These are phyloP conservation scores for Gryganskiella cystojenkinii DNA, from an alignment of 192 early-diverging fungal genomes.

Conservation along the genomic window DNA sequence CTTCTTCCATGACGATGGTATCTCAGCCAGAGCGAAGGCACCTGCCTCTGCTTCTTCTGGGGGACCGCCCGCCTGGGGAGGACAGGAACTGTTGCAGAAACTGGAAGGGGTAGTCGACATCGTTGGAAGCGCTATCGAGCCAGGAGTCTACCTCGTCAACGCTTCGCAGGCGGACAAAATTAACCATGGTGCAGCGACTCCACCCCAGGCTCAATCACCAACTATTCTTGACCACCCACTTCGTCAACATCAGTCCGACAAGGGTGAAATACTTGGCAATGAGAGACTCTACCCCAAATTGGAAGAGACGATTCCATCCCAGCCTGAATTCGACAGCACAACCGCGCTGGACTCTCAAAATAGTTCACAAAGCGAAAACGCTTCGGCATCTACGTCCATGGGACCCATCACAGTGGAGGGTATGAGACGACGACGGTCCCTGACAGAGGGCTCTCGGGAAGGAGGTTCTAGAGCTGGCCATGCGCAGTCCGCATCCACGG, in stretches of 20 bases:
- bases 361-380: not conserved
- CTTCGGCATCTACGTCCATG: conserved; percentile 4
- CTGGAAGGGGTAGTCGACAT: conserved; percentile 55
- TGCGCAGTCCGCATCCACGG: not conserved
- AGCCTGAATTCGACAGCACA: not conserved
- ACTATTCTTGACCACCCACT: conserved; percentile 13
- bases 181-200: conserved; percentile 41
- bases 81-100: conserved; percentile 73
- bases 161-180: conserved; percentile 50
- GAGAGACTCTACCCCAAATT: conserved; percentile 15
- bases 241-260: not conserved
- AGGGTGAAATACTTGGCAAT: not conserved
- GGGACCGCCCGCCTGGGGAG: conserved; percentile 64
- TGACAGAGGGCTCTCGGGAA: not conserved
- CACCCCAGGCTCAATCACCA: conserved; percentile 12
- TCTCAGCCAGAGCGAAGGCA: conserved; percentile 64
- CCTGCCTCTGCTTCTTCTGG: not conserved
- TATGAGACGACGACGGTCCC: conserved; percentile 29
- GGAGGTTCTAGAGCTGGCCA: not conserved
- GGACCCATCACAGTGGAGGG: conserved; percentile 45
- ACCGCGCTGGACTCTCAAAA: not conserved
- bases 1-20: conserved; percentile 79
- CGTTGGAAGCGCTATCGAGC: conserved; percentile 56
- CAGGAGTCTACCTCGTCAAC: conserved; percentile 58
- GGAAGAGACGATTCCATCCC: conserved; percentile 1